Evolutionary conservation across 176 grass and related monocot species (phyloP).

Genomic region (Coix lacrymajobi): DNA sequence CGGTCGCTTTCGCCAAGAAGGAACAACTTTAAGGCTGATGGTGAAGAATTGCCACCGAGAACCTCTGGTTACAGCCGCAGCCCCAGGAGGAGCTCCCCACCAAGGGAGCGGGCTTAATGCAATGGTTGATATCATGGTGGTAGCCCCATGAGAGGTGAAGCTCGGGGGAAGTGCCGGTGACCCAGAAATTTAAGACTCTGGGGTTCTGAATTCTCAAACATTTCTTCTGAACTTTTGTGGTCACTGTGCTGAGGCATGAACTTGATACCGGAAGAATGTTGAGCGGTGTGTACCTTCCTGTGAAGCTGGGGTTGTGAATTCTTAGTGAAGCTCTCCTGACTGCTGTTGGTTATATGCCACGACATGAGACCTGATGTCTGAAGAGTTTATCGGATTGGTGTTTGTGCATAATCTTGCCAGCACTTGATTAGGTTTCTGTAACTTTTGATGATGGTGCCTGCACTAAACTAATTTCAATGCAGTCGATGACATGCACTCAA

Average conservation of each 20-base stretch:
- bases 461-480: not conserved
- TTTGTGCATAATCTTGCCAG: not conserved
- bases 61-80: slow-evolving; percentile 43
- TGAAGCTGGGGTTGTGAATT: not conserved
- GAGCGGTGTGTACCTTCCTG: not conserved
- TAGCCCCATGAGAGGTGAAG: slow-evolving; percentile 7
- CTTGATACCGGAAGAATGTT: not conserved
- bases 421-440: not conserved
- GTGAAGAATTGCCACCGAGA: slow-evolving; percentile 29
- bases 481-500: not conserved
- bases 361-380: not conserved
- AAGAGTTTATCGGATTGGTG: not conserved
- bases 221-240: not conserved
- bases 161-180: slow-evolving; percentile 20
- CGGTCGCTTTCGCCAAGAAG: slow-evolving; percentile 43
- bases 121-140: slow-evolving; percentile 28
- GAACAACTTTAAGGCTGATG: slow-evolving; percentile 4
- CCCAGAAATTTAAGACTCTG: not conserved
- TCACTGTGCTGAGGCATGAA: not conserved
- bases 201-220: not conserved
- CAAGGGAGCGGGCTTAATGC: slow-evolving; percentile 36
- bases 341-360: not conserved
- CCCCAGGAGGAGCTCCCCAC: slow-evolving; percentile 33
- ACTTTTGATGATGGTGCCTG: not conserved
- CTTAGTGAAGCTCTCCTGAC: not conserved